These are phyloP conservation scores for Populus hybrid DNA, from an alignment of 441 rosid species.

Conservation along the genomic window DNA sequence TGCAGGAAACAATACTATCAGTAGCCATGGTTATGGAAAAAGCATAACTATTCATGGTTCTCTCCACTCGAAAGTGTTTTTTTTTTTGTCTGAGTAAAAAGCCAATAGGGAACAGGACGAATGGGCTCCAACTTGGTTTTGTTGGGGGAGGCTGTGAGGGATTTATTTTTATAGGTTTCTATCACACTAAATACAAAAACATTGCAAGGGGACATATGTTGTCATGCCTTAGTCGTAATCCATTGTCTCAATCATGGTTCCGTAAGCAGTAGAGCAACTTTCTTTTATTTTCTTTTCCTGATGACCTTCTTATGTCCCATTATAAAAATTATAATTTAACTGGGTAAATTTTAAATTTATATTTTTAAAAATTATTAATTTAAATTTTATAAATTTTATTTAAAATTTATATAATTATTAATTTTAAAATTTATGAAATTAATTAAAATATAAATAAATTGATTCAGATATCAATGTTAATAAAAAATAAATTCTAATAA, in stretches of 20 bases:
- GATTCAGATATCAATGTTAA: too few species aligned
- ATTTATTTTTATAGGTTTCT: not conserved
- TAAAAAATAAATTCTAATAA: too few species aligned
- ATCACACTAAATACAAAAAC: not conserved
- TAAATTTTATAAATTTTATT: too few species aligned
- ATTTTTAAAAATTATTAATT: too few species aligned
- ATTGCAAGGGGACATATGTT: conserved; percentile 4
- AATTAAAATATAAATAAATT: too few species aligned
- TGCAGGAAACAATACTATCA: conserved; percentile 11
- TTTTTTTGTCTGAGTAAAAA: not conserved
- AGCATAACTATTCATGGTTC: not conserved
- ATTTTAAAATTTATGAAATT: too few species aligned
- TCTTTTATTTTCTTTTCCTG: too few species aligned
- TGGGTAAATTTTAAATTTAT: too few species aligned
- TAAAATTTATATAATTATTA: too few species aligned
- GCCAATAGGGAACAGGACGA: too few species aligned
- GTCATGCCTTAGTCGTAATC: conserved; percentile 17
- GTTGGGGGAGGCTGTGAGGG: not conserved
- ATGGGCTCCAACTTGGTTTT: not conserved
- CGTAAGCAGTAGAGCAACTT: conserved; percentile 12
- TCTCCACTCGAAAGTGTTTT: not conserved
- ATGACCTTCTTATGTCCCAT: too few species aligned
- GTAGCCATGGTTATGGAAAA: not conserved
- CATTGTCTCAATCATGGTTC: not conserved
- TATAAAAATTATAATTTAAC: too few species aligned